A percentile compares a stretch with the other conserved stretches of the same genome.
These are phyloP conservation scores for Ganoderma boninense DNA, from an alignment of 1,284 basidiomycete species.

Conservation along the genomic window DNA sequence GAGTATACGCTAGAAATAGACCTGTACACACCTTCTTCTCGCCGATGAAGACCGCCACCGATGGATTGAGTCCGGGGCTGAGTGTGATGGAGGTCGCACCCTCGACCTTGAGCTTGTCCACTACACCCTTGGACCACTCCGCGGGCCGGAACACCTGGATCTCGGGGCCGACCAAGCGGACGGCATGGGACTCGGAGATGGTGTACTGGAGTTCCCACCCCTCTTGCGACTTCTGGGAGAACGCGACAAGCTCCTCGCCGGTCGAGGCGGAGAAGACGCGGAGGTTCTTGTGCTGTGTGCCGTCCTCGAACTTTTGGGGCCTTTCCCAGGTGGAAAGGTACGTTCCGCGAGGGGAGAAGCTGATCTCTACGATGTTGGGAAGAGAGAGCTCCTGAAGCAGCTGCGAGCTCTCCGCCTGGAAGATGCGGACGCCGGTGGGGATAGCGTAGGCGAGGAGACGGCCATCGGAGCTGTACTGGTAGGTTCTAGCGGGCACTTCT, in stretches of 20 bases:
- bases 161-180: conserved; percentile 86
- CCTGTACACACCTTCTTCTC: conserved; percentile 83
- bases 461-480: conserved; percentile 90
- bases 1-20: not conserved
- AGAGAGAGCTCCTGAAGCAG: conserved; percentile 75
- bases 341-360: conserved; percentile 92
- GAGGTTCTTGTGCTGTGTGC: conserved; percentile 87
- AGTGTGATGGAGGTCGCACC: conserved; percentile 80
- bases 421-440: conserved; percentile 80
- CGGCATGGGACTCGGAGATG: conserved; percentile 87
- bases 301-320: conserved; percentile 84
- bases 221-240: conserved; percentile 86
- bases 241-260: conserved; percentile 82
- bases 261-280: conserved; percentile 85
- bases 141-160: conserved; percentile 89
- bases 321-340: conserved; percentile 97
- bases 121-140: conserved; percentile 81
- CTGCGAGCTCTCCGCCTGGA: conserved; percentile 78
- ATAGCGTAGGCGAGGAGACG: conserved; percentile 87
- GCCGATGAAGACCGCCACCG: conserved; percentile 88
- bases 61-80: conserved; percentile 86
- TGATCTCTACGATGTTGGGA: conserved; percentile 82
- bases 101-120: conserved; percentile 86
- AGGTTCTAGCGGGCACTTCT: conserved; percentile 76
- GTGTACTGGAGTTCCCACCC: conserved; percentile 94